phyloP scores from a whole-genome alignment of 2,329 filamentous ascomycete genomes.

The Fusarium sp. region DNA sequence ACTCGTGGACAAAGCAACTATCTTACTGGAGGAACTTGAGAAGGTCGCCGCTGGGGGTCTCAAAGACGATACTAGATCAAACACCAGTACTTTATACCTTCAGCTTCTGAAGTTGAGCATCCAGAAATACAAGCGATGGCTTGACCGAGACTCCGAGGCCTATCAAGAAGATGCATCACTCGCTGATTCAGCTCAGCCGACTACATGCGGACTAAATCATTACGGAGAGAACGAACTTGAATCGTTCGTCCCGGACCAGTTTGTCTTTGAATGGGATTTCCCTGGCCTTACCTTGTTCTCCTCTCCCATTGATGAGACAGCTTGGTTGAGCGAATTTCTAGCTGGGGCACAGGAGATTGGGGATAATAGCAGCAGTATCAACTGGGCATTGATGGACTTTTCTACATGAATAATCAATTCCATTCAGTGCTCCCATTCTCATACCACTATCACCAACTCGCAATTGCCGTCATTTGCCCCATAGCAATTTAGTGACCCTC shows the following conservation, averaged over 20 bases:
- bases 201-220: neutral
- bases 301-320: constrained; percentile 11
- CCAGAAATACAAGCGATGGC: constrained; percentile 22
- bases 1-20: neutral
- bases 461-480: no score
- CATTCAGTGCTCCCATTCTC: no score
- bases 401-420: neutral
- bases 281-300: constrained; percentile 16
- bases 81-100: constrained; percentile 11
- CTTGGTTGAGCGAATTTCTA: constrained; percentile 20
- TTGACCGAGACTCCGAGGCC: neutral
- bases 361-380: constrained; percentile 16
- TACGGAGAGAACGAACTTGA: constrained; percentile 11
- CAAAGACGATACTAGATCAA: constrained; percentile 12
- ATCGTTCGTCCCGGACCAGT: constrained; percentile 22
- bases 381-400: constrained; percentile 27
- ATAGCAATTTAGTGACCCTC: no score
- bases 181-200: neutral
- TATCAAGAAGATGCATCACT: fast-evolving
- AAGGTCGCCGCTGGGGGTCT: neutral
- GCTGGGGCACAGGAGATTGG: constrained; percentile 17
- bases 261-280: constrained; percentile 32
- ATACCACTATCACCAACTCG: no score
- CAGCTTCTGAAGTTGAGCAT: constrained; percentile 22
- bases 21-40: neutral